These are phyloP conservation scores for Basidiobolus meristosporus DNA, from an alignment of 371 early-diverging fungal genomes.

Conservation along the genomic window DNA sequence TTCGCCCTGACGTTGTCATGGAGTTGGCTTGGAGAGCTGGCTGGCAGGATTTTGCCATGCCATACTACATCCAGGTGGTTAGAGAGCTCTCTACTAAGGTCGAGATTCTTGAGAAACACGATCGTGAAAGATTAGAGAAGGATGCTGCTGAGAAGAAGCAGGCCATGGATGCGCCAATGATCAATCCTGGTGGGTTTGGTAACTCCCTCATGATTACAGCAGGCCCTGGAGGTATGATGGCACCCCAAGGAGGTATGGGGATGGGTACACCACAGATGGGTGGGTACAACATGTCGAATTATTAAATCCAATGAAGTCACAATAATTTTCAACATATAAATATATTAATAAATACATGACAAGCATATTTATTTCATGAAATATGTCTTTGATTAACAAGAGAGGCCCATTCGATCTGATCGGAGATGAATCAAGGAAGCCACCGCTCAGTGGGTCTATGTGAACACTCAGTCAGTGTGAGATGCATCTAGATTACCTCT, in stretches of 20 bases:
- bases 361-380: neutral
- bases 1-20: constrained; percentile 83
- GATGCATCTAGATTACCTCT: no score
- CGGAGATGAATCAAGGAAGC: no score
- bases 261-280: neutral
- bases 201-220: constrained; percentile 13
- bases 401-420: no score
- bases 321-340: neutral
- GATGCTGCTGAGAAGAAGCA: constrained; percentile 8
- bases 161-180: constrained; percentile 5
- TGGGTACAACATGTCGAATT: neutral
- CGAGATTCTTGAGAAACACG: constrained; percentile 11
- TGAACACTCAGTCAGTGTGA: no score
- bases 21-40: constrained; percentile 85
- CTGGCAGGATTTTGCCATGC: constrained; percentile 83
- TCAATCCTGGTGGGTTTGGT: constrained; percentile 13
- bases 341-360: neutral
- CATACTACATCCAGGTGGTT: constrained; percentile 79
- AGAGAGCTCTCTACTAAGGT: constrained; percentile 61
- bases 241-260: neutral
- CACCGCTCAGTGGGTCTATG: no score
- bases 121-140: constrained; percentile 7
- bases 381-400: no score
- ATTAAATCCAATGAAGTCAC: no score
- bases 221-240: constrained; percentile 4